Evolutionary conservation across 2,329 filamentous ascomycete species (phyloP).

Genomic region (Pleomassaria siparia): DNA sequence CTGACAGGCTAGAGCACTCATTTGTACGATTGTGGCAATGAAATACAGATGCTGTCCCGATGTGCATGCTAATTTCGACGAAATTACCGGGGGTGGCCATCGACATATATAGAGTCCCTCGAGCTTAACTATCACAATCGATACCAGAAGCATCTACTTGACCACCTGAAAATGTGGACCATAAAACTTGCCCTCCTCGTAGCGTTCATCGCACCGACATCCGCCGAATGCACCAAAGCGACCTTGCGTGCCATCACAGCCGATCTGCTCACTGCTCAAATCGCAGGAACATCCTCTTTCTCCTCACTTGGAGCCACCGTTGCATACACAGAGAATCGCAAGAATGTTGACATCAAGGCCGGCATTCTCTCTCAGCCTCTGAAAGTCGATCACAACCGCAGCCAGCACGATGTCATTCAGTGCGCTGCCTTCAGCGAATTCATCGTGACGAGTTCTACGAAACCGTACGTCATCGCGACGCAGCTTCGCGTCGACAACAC

Average conservation of each 20-base stretch:
- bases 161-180: conserved; percentile 3
- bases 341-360: conserved; percentile 17
- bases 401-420: conserved; percentile 27
- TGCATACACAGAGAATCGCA: conserved; percentile 30
- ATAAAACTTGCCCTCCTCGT: conserved; percentile 4
- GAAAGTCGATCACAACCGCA: conserved; percentile 26
- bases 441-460: conserved; percentile 26
- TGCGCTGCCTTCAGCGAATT: conserved; percentile 33
- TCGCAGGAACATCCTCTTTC: conserved; percentile 20
- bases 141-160: neutral
- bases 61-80: neutral
- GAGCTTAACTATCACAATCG: neutral
- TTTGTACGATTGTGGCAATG: neutral
- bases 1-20: neutral
- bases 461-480: conserved; percentile 31
- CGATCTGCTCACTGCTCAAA: conserved; percentile 23
- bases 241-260: conserved; percentile 21
- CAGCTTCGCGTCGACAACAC: conserved; percentile 28
- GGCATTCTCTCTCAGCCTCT: conserved; percentile 27
- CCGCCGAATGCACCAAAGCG: conserved; percentile 24
- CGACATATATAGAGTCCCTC: neutral
- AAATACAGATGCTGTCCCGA: neutral
- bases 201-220: conserved; percentile 11
- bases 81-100: neutral
- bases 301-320: conserved; percentile 19